Evolutionary conservation across 2,329 filamentous ascomycete genomes (phyloP), one percentile per base, ranked within the genome.

Genomic region (Ceratocystis albifundus): DNA sequence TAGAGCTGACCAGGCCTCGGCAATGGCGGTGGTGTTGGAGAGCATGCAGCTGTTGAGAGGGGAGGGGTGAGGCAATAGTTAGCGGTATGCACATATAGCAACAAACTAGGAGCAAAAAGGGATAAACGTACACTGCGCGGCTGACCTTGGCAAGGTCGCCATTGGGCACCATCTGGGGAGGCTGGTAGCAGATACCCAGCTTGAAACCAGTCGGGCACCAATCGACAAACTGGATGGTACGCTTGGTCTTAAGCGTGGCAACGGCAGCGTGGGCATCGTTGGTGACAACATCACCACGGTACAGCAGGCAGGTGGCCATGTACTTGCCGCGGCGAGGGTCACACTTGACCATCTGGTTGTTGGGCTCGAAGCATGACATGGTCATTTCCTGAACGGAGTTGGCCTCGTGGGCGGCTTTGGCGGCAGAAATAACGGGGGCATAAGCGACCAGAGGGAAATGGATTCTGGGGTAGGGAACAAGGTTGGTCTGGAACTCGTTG

Each of bases 321-420:
- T 99, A 99, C 85, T 99, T 99, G 80, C 93, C 93, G 78, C 95
- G 92, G 75, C 92, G 91, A 72, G 93, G 93, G 77, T 99, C 94
- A 76, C 93, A 99, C 85, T 96, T 96, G 77, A 99, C 93, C 93
- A 99, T 99, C 88, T 99, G 93, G 87, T 96, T 96, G 87, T 96
- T 89, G 73, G 93, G 91, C 86, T 99, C 93, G 82, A 99, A 99
- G 88, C 93, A 97, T 71, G 90, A 90, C 87, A 93, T 95, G 79
- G 90, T 95, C 82, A 97, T 96, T 83, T 97, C 94, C 80, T 91
- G 88, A 71, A 97, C 93, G 32, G 90, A 94, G 87, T 96, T 96
- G 83, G 92, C 87, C 84, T 99, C 93, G 82, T 99, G 93, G 68
- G 90, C 88, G 73, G 92, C 90, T 86, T 96, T 96, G 77, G 90